Percentiles rank a stretch among this genome's conserved stretches.
Evolutionary conservation across 352 stramenopile species (phyloP).

Genomic region (Phytophthora citricola): DNA sequence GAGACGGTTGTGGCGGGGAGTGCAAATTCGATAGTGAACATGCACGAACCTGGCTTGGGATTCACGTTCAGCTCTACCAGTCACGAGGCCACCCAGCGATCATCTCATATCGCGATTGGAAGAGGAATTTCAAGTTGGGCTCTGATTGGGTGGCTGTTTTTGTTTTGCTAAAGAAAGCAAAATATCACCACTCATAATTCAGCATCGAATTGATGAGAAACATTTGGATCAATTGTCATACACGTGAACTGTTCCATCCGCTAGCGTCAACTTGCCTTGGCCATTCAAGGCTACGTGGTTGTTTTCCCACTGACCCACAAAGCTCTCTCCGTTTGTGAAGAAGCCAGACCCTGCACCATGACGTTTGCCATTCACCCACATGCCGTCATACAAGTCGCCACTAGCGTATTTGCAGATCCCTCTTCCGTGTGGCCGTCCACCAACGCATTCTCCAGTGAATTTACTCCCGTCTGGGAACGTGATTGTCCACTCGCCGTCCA

Average conservation of each 20-base stretch:
- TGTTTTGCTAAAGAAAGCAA: no score
- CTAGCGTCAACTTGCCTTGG: conserved; percentile 69
- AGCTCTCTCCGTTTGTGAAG: conserved; percentile 77
- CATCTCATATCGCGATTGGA: no score
- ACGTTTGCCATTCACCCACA: conserved; percentile 85
- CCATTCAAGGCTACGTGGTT: conserved; percentile 85
- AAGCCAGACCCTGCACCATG: conserved; percentile 73
- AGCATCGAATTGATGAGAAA: no score
- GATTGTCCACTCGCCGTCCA: conserved; percentile 82
- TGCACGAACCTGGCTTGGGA: no score
- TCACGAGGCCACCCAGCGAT: no score
- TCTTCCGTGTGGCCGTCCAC: conserved; percentile 65
- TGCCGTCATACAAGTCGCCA: conserved; percentile 84
- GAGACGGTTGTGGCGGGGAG: no score
- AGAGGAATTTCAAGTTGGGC: no score
- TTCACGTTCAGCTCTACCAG: no score
- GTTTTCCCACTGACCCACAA: conserved; percentile 80
- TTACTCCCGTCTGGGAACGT: conserved; percentile 78
- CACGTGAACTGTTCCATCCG: conserved; percentile 76
- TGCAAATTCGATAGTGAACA: no score
- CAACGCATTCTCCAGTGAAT: conserved; percentile 74
- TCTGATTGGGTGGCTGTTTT: no score
- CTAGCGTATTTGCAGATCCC: conserved; percentile 86
- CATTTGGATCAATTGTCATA: conserved; percentile 48
- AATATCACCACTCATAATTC: no score